Evolutionary conservation across 139 green algal genomes (phyloP), one percentile per base, ranked within the genome.

Genomic region (Chlamydomonas asymmetrica): DNA sequence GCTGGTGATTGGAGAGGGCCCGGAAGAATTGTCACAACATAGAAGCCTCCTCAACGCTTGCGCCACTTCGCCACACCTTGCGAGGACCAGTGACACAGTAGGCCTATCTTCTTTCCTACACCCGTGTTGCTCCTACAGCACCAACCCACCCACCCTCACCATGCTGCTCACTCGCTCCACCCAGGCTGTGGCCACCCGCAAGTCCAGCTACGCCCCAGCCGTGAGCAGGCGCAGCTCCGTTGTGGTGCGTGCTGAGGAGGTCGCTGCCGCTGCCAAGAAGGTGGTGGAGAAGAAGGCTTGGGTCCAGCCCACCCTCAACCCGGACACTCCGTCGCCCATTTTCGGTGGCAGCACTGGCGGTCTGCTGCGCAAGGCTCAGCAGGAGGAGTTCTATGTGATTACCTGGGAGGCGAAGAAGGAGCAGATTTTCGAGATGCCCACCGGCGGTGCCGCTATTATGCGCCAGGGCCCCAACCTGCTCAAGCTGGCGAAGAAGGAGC

Each of bases 391-490:
- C 65, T 73, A 82, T 60, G 80, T 91, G 63, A 97, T 98, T 79
- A 97, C 94, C 31, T 98, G 95, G 95, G 90, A 97, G 72, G 82
- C 82, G 48, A 94, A 94, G 84, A 99, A 99, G 92, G 96, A 99
- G 92, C 87, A 95, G 86, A 98, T 99, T 71, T 99, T 99, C 68
- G 96, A 99, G 93, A 98, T 99, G 95, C 96, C 96, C 76, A 99
- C 96, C 54, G 96, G 95, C 49, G 96, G 96, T 63, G 96, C 96
- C 40, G 96, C 96, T 71, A 98, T 99, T 85, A 98, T 98, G 95
- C 91, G 95, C 79, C 87, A 95, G 78, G 96, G 96, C 72, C 93
- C 96, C 65, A 99, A 99, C 94, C 89, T 99, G 67, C 90, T 99
- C 22, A 99, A 99, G 93, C 90, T 99, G n/a, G 87, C 93, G 29